These are phyloP conservation scores for Bretschneidera sinensis DNA, from an alignment of 345 rosid genomes.

Conservation along the genomic window DNA sequence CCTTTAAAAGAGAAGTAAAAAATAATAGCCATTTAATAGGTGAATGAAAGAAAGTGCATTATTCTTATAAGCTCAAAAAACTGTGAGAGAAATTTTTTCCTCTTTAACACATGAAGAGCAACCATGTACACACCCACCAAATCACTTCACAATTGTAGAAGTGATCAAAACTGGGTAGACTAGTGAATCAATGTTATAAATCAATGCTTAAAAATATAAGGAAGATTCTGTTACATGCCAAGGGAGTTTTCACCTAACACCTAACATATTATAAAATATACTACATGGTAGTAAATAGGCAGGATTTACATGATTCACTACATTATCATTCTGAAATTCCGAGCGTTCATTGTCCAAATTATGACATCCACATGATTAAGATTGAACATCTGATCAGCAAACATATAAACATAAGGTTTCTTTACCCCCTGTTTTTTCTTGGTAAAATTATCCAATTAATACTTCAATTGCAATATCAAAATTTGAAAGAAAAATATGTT, in stretches of 20 bases:
- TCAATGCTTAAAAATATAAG: not conserved
- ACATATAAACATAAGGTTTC: too few species aligned
- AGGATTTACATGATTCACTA: not conserved
- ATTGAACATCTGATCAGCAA: not conserved
- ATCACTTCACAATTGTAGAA: not conserved
- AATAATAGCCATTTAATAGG: not conserved
- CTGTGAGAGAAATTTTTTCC: not conserved
- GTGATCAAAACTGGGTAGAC: not conserved
- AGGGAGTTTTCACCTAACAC: not conserved
- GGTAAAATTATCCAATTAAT: too few species aligned
- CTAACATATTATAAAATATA: not conserved
- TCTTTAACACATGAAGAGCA: not conserved
- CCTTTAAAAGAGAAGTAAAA: too few species aligned
- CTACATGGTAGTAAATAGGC: not conserved
- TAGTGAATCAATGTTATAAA: not conserved
- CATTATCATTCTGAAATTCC: not conserved
- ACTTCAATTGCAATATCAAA: not conserved
- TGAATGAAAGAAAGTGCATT: not conserved
- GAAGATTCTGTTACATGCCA: not conserved
- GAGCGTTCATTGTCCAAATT: not conserved
- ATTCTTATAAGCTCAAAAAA: not conserved
- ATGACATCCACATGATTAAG: not conserved
- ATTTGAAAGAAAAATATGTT: too few species aligned
- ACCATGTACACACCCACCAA: not conserved
- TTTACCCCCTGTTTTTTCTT: too few species aligned